Conservation (phyloP, 164 flowering plant species). For the Euptelea pleiosperma region DNA sequence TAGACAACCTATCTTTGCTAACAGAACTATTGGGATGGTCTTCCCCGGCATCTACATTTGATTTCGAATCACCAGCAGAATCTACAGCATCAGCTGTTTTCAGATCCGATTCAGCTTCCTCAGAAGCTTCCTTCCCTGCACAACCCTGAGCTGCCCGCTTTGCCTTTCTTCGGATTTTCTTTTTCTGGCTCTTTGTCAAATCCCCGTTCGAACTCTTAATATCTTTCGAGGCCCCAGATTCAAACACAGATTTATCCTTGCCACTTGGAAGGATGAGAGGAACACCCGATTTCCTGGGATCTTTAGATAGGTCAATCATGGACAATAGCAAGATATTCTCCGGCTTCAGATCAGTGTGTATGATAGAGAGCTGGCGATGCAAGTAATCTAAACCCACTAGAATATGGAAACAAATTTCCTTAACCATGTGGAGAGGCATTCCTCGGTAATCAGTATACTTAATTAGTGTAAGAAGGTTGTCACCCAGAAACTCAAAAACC, state of each 20-base stretch:
- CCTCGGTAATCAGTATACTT: constrained; percentile 79
- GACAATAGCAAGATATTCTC: constrained; percentile 79
- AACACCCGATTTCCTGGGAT: constrained; percentile 61
- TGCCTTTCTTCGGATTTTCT: constrained; percentile 72
- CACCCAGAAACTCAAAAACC: constrained; percentile 94
- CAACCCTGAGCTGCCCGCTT: constrained; percentile 67
- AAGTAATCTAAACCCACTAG: constrained; percentile 86
- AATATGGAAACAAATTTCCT: constrained; percentile 69
- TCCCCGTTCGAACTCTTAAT: constrained; percentile 52
- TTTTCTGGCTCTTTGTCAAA: constrained; percentile 70
- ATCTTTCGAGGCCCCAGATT: constrained; percentile 42
- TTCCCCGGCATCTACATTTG: constrained; percentile 23
- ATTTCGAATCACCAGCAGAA: constrained; percentile 18
- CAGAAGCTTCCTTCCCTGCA: constrained; percentile 44
- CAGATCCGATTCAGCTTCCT: constrained; percentile 37
- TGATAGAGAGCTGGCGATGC: constrained; percentile 78
- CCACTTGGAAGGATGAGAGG: constrained; percentile 54
- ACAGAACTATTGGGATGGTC: constrained; percentile 29
- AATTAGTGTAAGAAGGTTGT: constrained; percentile 82
- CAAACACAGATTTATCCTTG: constrained; percentile 41
- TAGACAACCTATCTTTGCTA: constrained; percentile 17
- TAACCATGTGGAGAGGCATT: constrained; percentile 66
- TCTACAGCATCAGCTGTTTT: constrained; percentile 33
- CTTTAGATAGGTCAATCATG: constrained; percentile 78
- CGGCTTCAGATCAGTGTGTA: constrained; percentile 95